Evolutionary conservation across 179 eudicot species (phyloP).

Genomic region (Heliamphora pulchella): DNA sequence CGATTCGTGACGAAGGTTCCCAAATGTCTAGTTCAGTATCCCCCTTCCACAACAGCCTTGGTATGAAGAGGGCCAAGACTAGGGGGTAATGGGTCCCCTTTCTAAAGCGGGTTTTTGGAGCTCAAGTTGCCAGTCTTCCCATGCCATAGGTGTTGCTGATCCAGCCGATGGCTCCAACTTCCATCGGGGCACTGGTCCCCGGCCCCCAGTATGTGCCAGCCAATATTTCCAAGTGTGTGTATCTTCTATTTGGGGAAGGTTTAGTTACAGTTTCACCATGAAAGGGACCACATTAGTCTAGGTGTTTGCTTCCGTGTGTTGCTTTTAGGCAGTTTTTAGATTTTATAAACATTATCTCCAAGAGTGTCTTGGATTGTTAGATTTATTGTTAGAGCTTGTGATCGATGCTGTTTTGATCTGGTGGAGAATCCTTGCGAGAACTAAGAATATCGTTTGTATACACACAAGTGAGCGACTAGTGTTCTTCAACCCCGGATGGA

Average conservation of each 20-base stretch:
- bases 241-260: constrained; percentile 17
- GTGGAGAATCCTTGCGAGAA: too few species aligned
- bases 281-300: constrained; percentile 14
- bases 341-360: too few species aligned
- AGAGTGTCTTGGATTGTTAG: too few species aligned
- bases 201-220: constrained; percentile 37
- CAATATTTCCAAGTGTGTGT: constrained; percentile 27
- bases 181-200: constrained; percentile 59
- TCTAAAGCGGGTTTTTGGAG: constrained; percentile 23
- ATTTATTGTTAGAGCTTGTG: too few species aligned
- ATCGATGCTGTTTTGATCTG: too few species aligned
- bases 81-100: constrained; percentile 44
- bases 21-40: constrained; percentile 92
- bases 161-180: constrained; percentile 37
- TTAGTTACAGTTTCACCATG: constrained; percentile 18
- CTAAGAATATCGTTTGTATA: too few species aligned
- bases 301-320: constrained; percentile 19
- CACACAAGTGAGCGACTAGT: too few species aligned
- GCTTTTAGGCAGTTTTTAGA: constrained; percentile 17
- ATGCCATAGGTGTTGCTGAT: constrained; percentile 36
- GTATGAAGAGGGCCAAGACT: constrained; percentile 97
- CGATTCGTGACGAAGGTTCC: constrained; percentile 74
- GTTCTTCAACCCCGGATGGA: too few species aligned
- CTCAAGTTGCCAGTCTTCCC: too few species aligned
- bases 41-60: constrained; percentile 90